Conservation (phyloP, 2,329 filamentous ascomycete species). For the Gnomoniopsis smithogilvyi region DNA sequence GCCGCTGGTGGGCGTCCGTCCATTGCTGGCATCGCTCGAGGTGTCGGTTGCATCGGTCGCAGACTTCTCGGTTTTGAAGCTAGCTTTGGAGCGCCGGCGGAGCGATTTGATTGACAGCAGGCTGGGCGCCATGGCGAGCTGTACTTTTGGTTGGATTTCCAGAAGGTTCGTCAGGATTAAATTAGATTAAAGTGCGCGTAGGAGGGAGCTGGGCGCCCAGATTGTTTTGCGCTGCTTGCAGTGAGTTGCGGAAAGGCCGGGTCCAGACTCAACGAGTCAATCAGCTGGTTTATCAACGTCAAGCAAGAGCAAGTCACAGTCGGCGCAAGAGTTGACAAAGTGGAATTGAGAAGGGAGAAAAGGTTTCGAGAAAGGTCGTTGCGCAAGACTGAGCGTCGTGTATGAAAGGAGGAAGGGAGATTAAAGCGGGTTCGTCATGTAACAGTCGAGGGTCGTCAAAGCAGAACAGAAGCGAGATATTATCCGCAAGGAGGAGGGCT, state of each 20-base stretch:
- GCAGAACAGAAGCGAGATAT: background rate
- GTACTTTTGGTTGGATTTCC: background rate
- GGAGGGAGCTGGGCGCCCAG: background rate
- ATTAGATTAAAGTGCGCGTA: background rate
- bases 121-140: constrained; percentile 51
- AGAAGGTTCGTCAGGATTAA: background rate
- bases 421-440: background rate
- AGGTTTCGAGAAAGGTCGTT: background rate
- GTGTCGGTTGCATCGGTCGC: constrained; percentile 43
- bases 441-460: background rate
- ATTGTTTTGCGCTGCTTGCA: background rate
- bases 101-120: constrained; percentile 70
- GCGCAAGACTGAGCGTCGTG: background rate
- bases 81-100: constrained; percentile 72
- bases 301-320: background rate
- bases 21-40: constrained; percentile 59
- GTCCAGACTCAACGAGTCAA: background rate
- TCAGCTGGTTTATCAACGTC: background rate
- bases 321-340: background rate
- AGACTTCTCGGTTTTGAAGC: constrained; percentile 64
- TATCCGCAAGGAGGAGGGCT: background rate
- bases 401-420: background rate
- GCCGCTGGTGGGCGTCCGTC: constrained; percentile 62
- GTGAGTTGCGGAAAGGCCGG: background rate
- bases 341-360: background rate